Percentiles rank a stretch among this genome's conserved stretches.
These are phyloP conservation scores for Candida endomychidarum DNA, from an alignment of 805 yeast genomes.

Conservation along the genomic window DNA sequence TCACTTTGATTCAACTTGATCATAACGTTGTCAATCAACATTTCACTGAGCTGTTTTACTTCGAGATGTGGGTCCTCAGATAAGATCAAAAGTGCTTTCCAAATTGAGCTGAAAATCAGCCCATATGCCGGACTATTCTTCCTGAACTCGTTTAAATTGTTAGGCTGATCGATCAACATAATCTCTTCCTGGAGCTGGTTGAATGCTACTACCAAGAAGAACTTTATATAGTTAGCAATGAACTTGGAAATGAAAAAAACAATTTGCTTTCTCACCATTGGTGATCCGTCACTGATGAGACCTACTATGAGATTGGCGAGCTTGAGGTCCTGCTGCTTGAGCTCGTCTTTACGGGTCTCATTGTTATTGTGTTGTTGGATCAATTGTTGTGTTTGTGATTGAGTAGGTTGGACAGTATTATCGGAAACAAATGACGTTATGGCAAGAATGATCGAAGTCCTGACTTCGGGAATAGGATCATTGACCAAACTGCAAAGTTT, in stretches of 20 bases:
- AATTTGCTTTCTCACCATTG: constrained; percentile 83
- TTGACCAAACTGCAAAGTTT: constrained; percentile 57
- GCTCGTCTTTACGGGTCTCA: constrained; percentile 43
- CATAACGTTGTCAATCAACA: constrained; percentile 71
- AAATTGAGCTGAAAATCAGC: constrained; percentile 77
- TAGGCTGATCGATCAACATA: constrained; percentile 63
- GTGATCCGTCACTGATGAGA: constrained; percentile 82
- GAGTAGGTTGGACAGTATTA: constrained; percentile 17
- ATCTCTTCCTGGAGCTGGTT: constrained; percentile 82
- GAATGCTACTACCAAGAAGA: constrained; percentile 84
- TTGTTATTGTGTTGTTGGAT: constrained; percentile 16
- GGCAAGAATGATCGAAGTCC: constrained; percentile 79
- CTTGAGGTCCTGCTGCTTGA: constrained; percentile 66
- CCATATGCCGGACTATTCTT: constrained; percentile 81
- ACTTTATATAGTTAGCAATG: constrained; percentile 64
- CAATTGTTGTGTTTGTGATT: constrained; percentile 15
- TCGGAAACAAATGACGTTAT: constrained; percentile 66
- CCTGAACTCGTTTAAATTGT: constrained; percentile 60
- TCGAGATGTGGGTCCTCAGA: constrained; percentile 88
- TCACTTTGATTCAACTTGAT: constrained; percentile 63
- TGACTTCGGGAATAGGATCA: constrained; percentile 94
- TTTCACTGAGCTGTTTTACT: constrained; percentile 69
- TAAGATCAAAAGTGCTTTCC: constrained; percentile 79
- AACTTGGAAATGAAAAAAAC: constrained; percentile 74
- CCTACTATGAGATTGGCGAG: constrained; percentile 67